Conservation (phyloP, 176 grass and related monocot species). For the Pontederia crassipes region DNA sequence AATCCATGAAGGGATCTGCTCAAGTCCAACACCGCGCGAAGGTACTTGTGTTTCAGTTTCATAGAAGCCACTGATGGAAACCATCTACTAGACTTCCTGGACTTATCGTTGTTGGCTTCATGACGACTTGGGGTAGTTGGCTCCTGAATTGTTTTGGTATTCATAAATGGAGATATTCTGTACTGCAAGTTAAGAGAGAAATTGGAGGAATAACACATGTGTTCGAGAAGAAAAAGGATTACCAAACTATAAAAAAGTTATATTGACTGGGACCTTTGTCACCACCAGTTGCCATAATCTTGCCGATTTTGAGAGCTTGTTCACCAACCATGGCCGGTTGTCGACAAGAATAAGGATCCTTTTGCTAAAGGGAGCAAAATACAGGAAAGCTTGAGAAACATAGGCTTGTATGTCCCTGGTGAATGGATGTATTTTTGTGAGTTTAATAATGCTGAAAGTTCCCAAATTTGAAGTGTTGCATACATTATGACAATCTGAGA, state of each 20-base stretch:
- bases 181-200: constrained; percentile 37
- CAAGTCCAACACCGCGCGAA: constrained; percentile 13
- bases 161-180: constrained; percentile 86
- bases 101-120: constrained; percentile 5
- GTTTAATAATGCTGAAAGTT: background rate
- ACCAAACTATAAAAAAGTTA: background rate
- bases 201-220: no score
- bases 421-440: background rate
- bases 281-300: constrained; percentile 89
- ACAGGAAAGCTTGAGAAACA: constrained; percentile 66
- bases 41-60: constrained; percentile 11
- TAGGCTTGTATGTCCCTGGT: constrained; percentile 84
- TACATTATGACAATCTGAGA: no score
- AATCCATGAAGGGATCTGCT: constrained; percentile 52
- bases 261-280: constrained; percentile 47
- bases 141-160: constrained; percentile 26
- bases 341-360: constrained; percentile 81
- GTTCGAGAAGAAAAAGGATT: background rate
- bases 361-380: constrained; percentile 60
- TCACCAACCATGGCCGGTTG: constrained; percentile 72
- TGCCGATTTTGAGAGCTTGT: constrained; percentile 52
- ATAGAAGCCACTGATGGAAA: constrained; percentile 31
- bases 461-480: no score
- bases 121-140: background rate
- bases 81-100: constrained; percentile 34